Evolutionary conservation across 306 rosid species (phyloP).

Genomic region (Purshia tridentata): DNA sequence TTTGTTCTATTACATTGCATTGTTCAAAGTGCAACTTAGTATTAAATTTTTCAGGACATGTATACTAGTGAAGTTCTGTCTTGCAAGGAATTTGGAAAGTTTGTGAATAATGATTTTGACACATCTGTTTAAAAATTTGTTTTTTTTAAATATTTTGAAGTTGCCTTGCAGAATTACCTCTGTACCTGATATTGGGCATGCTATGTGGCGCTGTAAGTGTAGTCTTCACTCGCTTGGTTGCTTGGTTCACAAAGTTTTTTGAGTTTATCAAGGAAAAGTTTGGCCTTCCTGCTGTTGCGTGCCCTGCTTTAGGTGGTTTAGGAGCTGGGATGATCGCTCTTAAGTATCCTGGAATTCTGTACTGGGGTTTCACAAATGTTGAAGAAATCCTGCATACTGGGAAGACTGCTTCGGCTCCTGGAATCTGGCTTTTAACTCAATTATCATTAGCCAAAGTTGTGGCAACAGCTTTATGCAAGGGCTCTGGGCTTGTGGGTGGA

Average conservation of each 20-base stretch:
- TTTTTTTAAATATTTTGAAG: conserved; percentile 25
- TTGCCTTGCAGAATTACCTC: conserved; percentile 80
- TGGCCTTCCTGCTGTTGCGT: conserved; percentile 79
- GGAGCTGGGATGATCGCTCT: conserved; percentile 98
- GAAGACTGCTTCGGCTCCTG: conserved; percentile 92
- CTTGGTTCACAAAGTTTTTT: conserved; percentile 75
- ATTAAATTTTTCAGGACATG: not conserved
- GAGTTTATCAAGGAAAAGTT: conserved; percentile 74
- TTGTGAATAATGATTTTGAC: not conserved
- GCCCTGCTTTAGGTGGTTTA: conserved; percentile 96
- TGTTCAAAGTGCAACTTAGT: not conserved
- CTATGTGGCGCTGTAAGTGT: conserved; percentile 95
- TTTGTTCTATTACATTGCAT: not conserved
- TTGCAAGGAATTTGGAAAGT: not conserved
- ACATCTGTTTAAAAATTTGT: conserved; percentile 26
- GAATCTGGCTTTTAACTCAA: conserved; percentile 93
- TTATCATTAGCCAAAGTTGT: conserved; percentile 79
- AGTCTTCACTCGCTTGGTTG: conserved; percentile 75
- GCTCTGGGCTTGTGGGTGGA: conserved; percentile 98
- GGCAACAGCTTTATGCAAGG: conserved; percentile 98
- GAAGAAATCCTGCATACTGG: conserved; percentile 98
- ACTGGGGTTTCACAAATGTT: conserved; percentile 98
- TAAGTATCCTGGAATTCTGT: conserved; percentile 94
- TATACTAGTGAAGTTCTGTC: not conserved
- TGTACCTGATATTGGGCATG: conserved; percentile 98